Conservation (phyloP, 805 yeast genomes). For the Tetrapisispora nanseiensis region DNA sequence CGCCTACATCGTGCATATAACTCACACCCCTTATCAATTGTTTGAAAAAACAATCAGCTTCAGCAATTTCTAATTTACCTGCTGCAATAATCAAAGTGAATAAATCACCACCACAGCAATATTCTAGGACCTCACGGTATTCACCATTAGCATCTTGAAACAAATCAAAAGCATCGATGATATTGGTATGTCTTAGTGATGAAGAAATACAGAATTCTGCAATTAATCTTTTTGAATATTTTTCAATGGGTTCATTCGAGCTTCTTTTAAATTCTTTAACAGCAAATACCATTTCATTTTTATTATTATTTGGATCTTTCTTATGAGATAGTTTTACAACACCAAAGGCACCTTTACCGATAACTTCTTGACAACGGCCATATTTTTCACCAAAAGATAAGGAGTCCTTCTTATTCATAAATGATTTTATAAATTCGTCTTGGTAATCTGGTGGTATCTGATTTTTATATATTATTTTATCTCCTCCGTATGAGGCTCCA, state of each 20-base stretch:
- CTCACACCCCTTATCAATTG: conserved; percentile 75
- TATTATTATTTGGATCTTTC: conserved; percentile 29
- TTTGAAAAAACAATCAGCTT: conserved; percentile 85
- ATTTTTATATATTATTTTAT: conserved; percentile 11
- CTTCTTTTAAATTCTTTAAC: conserved; percentile 75
- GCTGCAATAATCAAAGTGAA: conserved; percentile 64
- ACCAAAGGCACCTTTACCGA: conserved; percentile 92
- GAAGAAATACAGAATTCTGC: conserved; percentile 78
- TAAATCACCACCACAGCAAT: conserved; percentile 73
- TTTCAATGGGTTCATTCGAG: conserved; percentile 51
- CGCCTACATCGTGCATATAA: conserved; percentile 84
- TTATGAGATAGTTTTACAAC: conserved; percentile 84
- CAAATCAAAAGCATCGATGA: conserved; percentile 66
- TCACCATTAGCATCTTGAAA: conserved; percentile 75
- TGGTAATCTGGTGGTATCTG: neutral
- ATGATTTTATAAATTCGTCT: conserved; percentile 1
- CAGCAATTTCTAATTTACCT: conserved; percentile 70
- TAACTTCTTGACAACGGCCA: conserved; percentile 89
- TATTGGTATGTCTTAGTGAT: conserved; percentile 65
- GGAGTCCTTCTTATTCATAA: conserved; percentile 6
- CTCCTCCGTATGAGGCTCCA: conserved; percentile 26
- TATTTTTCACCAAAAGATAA: conserved; percentile 64
- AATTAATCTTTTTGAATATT: conserved; percentile 64
- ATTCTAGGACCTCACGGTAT: conserved; percentile 80
- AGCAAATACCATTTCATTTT: conserved; percentile 54